Conservation (phyloP, 495 filamentous ascomycete genomes). For the Hypoxylon lenormandii region DNA sequence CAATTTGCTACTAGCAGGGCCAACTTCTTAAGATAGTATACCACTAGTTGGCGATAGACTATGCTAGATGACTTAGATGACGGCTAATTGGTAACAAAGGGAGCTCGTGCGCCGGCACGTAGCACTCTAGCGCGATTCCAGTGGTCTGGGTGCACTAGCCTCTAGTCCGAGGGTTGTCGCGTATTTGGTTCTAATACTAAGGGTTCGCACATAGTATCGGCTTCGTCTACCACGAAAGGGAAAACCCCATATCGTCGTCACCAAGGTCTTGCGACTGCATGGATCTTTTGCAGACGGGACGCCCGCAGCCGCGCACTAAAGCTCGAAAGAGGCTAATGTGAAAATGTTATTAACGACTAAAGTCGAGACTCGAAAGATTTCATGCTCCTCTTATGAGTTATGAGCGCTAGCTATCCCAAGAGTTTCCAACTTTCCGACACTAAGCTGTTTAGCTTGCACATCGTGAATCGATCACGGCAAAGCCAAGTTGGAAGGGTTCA, state of each 20-base stretch:
- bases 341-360: slow-evolving; percentile 29
- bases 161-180: slow-evolving; percentile 14
- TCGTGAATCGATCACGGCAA: slow-evolving; percentile 13
- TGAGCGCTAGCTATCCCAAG: slow-evolving; percentile 24
- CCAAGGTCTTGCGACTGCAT: slow-evolving; percentile 33
- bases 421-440: slow-evolving; percentile 27
- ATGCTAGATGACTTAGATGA: slow-evolving; percentile 6
- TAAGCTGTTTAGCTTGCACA: slow-evolving; percentile 21
- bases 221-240: slow-evolving; percentile 38
- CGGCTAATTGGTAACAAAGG: slow-evolving; percentile 37
- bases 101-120: slow-evolving; percentile 44
- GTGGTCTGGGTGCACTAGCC: slow-evolving; percentile 41
- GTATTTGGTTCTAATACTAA: too few species aligned
- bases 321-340: slow-evolving; percentile 31
- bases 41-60: not conserved
- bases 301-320: slow-evolving; percentile 40
- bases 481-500: slow-evolving; percentile 12
- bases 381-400: slow-evolving; percentile 21
- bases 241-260: slow-evolving; percentile 21
- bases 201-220: slow-evolving; percentile 22
- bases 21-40: slow-evolving; percentile 34
- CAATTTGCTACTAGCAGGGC: slow-evolving; percentile 16
- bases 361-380: slow-evolving; percentile 18
- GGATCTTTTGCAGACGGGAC: slow-evolving; percentile 47
- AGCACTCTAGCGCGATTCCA: slow-evolving; percentile 44